These are phyloP conservation scores for Annulohypoxylon truncatum DNA, from an alignment of 2,329 filamentous ascomycete species.

Conservation along the genomic window DNA sequence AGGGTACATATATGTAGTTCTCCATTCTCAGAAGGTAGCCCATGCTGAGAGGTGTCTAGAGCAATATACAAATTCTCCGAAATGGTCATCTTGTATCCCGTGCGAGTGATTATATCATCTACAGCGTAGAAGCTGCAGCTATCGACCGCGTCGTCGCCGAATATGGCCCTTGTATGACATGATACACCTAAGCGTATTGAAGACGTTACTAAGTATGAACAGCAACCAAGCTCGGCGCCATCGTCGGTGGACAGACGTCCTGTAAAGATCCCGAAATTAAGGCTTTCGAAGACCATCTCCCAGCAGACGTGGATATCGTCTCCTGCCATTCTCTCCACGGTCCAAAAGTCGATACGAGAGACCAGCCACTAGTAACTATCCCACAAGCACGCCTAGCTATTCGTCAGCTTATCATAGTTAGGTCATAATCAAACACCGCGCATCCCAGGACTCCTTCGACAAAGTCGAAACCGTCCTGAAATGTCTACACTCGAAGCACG, in stretches of 20 bases:
- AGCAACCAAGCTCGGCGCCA: slow-evolving; percentile 95
- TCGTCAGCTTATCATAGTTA: slow-evolving; percentile 47
- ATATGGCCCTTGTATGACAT: slow-evolving; percentile 87
- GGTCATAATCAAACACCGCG: slow-evolving; percentile 91
- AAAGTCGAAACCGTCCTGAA: slow-evolving; percentile 85
- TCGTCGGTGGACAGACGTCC: slow-evolving; percentile 97
- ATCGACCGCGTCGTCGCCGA: slow-evolving; percentile 88
- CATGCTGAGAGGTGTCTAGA: slow-evolving; percentile 73
- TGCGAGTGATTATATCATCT: slow-evolving; percentile 98
- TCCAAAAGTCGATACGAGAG: slow-evolving; percentile 85
- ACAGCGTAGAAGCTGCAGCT: slow-evolving; percentile 94
- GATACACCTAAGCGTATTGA: slow-evolving; percentile 28
- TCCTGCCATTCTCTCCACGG: slow-evolving; percentile 98
- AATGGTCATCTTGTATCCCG: slow-evolving; percentile 97
- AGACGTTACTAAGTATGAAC: slow-evolving; percentile 29
- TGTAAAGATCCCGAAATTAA: slow-evolving; percentile 97
- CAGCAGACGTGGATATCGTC: slow-evolving; percentile 88
- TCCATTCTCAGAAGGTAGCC: slow-evolving; percentile 48
- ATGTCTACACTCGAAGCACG: slow-evolving; percentile 86
- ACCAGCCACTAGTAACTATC: slow-evolving; percentile 82
- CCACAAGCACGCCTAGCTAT: not conserved
- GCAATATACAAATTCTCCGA: slow-evolving; percentile 85
- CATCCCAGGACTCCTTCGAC: slow-evolving; percentile 77
- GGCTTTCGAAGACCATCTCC: slow-evolving; percentile 90
- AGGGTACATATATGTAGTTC: slow-evolving; percentile 71